Evolutionary conservation across 1,139 yeast genomes (phyloP).

Genomic region (Suhomyces yuchorum): DNA sequence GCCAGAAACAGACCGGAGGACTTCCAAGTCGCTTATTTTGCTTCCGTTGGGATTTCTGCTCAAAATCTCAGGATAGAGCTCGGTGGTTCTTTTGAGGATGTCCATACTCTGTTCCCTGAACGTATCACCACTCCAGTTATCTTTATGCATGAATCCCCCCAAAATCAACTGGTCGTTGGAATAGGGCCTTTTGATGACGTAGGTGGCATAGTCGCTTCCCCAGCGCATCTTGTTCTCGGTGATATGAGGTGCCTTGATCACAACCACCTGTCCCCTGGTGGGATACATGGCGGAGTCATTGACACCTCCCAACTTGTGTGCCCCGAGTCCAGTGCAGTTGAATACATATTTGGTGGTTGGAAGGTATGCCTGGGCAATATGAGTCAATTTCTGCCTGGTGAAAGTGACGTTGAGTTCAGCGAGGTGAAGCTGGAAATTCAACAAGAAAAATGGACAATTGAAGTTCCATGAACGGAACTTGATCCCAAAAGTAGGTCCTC

Average conservation of each 20-base stretch:
- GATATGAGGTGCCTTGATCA: slow-evolving; percentile 59
- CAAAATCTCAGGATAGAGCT: slow-evolving; percentile 54
- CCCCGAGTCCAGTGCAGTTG: slow-evolving; percentile 73
- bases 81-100: slow-evolving; percentile 58
- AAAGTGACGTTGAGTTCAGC: slow-evolving; percentile 51
- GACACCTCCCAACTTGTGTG: slow-evolving; percentile 58
- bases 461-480: slow-evolving; percentile 63
- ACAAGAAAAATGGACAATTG: slow-evolving; percentile 62
- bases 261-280: slow-evolving; percentile 70
- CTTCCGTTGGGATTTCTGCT: slow-evolving; percentile 31
- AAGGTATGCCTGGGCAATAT: slow-evolving; percentile 55
- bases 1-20: slow-evolving; percentile 65
- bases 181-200: slow-evolving; percentile 68
- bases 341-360: slow-evolving; percentile 44
- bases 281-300: slow-evolving; percentile 58
- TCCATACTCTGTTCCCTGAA: slow-evolving; percentile 56
- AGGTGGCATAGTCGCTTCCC: slow-evolving; percentile 58
- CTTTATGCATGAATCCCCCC: slow-evolving; percentile 67
- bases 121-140: slow-evolving; percentile 59
- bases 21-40: slow-evolving; percentile 36
- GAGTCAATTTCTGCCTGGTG: slow-evolving; percentile 43
- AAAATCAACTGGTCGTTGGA: slow-evolving; percentile 62
- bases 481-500: slow-evolving; percentile 55
- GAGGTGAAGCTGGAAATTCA: slow-evolving; percentile 46
- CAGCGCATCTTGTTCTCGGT: slow-evolving; percentile 51